phyloP scores from a whole-genome alignment of 2,329 filamentous ascomycete species.

The Colletotrichum siamense region DNA sequence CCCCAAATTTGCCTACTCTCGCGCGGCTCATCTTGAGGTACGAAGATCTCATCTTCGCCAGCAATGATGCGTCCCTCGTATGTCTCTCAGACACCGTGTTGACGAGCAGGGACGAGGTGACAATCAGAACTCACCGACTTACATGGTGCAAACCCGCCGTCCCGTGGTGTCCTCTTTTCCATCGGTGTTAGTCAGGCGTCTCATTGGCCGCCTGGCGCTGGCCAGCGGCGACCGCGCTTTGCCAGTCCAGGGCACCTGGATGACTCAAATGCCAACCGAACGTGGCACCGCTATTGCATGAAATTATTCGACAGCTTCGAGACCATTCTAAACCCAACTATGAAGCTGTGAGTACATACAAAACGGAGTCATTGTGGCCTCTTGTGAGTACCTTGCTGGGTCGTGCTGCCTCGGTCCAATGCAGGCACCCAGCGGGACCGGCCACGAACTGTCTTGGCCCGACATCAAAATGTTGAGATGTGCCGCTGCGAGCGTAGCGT shows the following conservation, averaged over 20 bases:
- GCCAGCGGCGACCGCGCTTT: not conserved
- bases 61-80: not conserved
- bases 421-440: not conserved
- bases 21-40: not conserved
- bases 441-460: not conserved
- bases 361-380: not conserved
- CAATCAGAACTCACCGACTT: constrained; percentile 8
- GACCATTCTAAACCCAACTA: not conserved
- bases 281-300: not conserved
- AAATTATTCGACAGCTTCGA: not conserved
- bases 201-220: constrained; percentile 8
- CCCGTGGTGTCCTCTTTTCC: not conserved
- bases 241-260: not conserved
- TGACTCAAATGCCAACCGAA: not conserved
- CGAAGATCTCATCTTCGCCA: not conserved
- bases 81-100: not conserved
- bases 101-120: constrained; percentile 1
- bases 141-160: not conserved
- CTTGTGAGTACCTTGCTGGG: not conserved
- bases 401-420: not conserved
- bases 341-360: not conserved
- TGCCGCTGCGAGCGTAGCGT: not conserved
- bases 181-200: not conserved
- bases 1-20: not conserved
- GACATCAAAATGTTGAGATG: not conserved